Evolutionary conservation across 2,329 filamentous ascomycete species (phyloP).

Genomic region (Fusarium verrucosum): DNA sequence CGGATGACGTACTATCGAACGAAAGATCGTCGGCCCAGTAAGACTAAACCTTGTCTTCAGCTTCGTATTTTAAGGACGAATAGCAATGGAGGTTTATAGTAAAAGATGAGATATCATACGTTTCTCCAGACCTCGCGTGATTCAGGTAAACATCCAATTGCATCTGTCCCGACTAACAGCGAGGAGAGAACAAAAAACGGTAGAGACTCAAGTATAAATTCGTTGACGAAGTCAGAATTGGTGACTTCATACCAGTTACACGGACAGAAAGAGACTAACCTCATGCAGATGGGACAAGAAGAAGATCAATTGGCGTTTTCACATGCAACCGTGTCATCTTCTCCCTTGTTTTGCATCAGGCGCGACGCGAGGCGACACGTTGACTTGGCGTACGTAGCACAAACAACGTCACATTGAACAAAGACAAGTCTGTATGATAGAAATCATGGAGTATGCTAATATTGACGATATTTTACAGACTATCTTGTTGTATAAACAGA

Average conservation of each 20-base stretch:
- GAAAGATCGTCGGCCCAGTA: too few species aligned
- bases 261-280: accelerated
- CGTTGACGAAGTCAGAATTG: neutral
- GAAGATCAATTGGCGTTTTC: accelerated
- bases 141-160: too few species aligned
- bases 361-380: neutral
- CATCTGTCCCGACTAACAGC: too few species aligned
- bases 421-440: too few species aligned
- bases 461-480: neutral
- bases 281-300: neutral
- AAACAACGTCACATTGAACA: neutral
- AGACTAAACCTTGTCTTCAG: too few species aligned
- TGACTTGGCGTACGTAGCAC: too few species aligned
- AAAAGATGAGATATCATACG: too few species aligned
- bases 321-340: neutral
- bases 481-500: neutral
- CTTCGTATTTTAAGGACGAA: too few species aligned
- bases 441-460: neutral
- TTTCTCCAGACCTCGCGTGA: too few species aligned
- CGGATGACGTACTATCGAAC: too few species aligned
- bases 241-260: neutral
- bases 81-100: too few species aligned
- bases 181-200: too few species aligned
- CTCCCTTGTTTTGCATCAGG: accelerated
- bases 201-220: neutral